Base-by-base conservation (phyloP, 2,329 filamentous ascomycete genomes). In the Monilinia polystroma region DNA sequence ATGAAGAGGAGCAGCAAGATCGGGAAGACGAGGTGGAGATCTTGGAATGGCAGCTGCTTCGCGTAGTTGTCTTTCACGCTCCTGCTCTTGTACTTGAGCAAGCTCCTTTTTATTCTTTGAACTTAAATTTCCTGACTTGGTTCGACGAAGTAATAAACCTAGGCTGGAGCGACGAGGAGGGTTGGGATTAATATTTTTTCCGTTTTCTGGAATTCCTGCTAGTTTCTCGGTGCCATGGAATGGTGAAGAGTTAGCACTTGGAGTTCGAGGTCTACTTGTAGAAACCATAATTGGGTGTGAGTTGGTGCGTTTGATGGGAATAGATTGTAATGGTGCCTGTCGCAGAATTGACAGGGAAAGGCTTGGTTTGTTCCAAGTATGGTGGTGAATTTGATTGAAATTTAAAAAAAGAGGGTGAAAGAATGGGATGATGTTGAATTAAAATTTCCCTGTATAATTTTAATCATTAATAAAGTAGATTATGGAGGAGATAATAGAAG, bases 121-220 rank as follows among this genome's bases (percentile, higher is more conserved):
- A 72, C 82, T 83, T 67, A 90, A 77, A 71, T 91, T 87, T 68
- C 84, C 84, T 67, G 87, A 90, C 76, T 90, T 90, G 76, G 84
- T 85, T 72, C 88, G 85, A 78, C 87, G 84, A 70, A 90, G 83
- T 75, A 91, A 84, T 78, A 84, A 84, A 41, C 82, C 83, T 67
- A 85, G 78, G 63, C 82, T 83, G 54, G 82, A 79, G 68, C 81
- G 80, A 72, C 82, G 81, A 66, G 76, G 69, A 59, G 70, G 68
- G 66, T 75, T 63, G 47, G 59, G 12, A 35, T 63, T 26, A 63
- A 20, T 38, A 51, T 72, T 71, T 69, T 77, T 79, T 32, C 63
- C 68, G 54, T 66, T 52, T 67, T 79, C 78, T 55, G 75, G 73
- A 59, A 77, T 73, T 64, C 76, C 71, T 70, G 75, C 73, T 70